Base-by-base conservation (phyloP, 202 grass and related monocot species). In the Cymbopogon flexuosus region DNA sequence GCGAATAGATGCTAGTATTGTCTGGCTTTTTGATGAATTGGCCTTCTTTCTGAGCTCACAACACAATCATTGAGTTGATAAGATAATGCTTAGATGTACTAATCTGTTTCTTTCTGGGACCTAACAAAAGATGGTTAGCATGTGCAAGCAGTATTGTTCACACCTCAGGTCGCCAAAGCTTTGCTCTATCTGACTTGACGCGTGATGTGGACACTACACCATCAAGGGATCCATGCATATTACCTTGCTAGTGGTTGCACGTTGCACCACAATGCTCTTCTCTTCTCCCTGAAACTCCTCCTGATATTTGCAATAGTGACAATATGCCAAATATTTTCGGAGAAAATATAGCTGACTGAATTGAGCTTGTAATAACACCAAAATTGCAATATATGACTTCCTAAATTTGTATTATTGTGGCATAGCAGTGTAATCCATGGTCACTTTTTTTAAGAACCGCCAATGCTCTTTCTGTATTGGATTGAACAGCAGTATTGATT, bases 121-220 rank as follows among this genome's bases (percentile, higher is more conserved):
- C 88, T 90, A 87, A 83, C 70, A 80, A 22, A 65, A 67, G 73
- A 79, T 51, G 57, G 73, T 61, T 79, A 75, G 79, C 88, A 86
- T 83, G 88, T 90, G 88, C 88, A 75, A 24, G 69, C 68, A 31
- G 67, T 65, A 57, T 70, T 70, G 75, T 83, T 78, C 73, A 87
- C 85, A 79, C 58, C 73, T 46, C 29, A 46, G 34, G 58, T 90
- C 68, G 35, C 6, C 76, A 16, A 79, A 57, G 27, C 27, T 24
- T 70, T 30, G 41, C n/a, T 79, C 83, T 75, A 82, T 77, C 79
- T 70, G 68, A 89, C 42, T 79, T 70, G 62, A 79, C 51, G 46
- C 36, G 14, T 62, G 83, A 86, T 58, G 79, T 12, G 33, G 88
- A 86, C 68, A 31, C 11, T 37, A 45, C 74, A 90, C 70, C 84